phyloP scores from a whole-genome alignment of 225 moss, liverwort and hornwort species.

The Anthoceros angustus region DNA sequence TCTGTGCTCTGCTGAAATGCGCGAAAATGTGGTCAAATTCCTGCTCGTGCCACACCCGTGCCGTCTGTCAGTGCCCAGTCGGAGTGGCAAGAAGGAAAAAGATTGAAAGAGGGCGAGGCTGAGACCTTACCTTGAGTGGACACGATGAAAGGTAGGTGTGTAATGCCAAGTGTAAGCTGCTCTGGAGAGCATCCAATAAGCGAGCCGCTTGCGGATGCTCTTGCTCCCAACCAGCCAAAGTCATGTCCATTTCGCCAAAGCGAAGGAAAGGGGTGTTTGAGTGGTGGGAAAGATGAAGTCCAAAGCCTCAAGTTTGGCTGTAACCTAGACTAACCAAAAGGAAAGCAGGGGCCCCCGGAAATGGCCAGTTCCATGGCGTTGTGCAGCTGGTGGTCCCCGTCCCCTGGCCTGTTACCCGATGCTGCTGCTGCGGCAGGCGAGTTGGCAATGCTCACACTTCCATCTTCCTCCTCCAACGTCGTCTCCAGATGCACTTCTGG shows the following conservation, averaged over 20 bases:
- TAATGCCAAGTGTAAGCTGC: neutral
- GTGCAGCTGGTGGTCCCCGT: too few relatives aligned
- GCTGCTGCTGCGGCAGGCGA: too few relatives aligned
- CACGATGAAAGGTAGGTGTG: neutral
- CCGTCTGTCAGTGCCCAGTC: neutral
- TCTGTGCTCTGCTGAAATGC: neutral
- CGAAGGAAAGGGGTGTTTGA: too few relatives aligned
- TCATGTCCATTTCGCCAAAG: neutral
- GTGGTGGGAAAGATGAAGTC: too few relatives aligned
- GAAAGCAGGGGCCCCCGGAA: too few relatives aligned
- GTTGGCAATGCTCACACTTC: too few relatives aligned
- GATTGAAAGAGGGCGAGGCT: neutral
- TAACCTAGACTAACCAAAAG: too few relatives aligned
- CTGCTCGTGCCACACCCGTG: neutral
- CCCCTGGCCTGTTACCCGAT: too few relatives aligned
- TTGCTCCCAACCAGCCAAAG: conserved; percentile 1
- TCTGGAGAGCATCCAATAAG: neutral
- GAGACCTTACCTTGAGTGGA: neutral
- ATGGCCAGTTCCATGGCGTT: too few relatives aligned
- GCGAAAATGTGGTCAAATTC: conserved; percentile 3
- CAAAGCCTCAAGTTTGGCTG: too few relatives aligned
- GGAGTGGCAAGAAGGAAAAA: neutral
- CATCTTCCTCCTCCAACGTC: neutral
- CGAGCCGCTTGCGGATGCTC: conserved; percentile 1
- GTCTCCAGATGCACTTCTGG: neutral